Percentiles rank a stretch among this genome's conserved stretches.
phyloP scores from a whole-genome alignment of 306 rosid species.

The Astragalus glycyphyllos region DNA sequence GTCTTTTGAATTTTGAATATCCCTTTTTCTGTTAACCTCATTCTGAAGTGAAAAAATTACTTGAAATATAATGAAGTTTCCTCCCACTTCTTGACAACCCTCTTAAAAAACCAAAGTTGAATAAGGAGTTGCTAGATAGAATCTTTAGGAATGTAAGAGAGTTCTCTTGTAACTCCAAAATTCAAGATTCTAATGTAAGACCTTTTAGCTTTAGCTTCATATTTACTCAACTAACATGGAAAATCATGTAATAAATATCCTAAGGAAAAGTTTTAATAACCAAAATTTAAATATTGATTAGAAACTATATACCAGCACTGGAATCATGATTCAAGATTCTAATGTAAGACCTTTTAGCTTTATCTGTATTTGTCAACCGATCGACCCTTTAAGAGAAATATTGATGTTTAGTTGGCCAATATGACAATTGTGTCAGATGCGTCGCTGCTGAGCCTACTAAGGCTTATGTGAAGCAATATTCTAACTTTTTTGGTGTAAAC shows the following conservation, averaged over 20 bases:
- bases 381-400: background rate
- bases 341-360: too few relatives aligned
- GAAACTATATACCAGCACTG: too few relatives aligned
- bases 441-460: background rate
- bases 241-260: too few relatives aligned
- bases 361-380: too few relatives aligned
- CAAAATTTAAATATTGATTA: too few relatives aligned
- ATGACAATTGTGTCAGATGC: background rate
- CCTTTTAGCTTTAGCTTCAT: background rate
- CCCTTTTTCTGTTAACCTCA: background rate
- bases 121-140: too few relatives aligned
- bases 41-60: conserved; percentile 10
- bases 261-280: too few relatives aligned
- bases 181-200: background rate
- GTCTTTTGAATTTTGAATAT: background rate
- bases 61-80: background rate
- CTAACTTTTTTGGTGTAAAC: background rate
- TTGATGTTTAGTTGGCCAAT: background rate
- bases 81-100: background rate
- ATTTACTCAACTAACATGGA: background rate
- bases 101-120: too few relatives aligned
- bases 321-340: too few relatives aligned
- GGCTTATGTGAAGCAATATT: background rate
- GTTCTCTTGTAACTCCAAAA: too few relatives aligned
- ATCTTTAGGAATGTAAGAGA: too few relatives aligned